Evolutionary conservation across 768 basidiomycete genomes (phyloP).

Genomic region (Kwoniella newhampshirensis): DNA sequence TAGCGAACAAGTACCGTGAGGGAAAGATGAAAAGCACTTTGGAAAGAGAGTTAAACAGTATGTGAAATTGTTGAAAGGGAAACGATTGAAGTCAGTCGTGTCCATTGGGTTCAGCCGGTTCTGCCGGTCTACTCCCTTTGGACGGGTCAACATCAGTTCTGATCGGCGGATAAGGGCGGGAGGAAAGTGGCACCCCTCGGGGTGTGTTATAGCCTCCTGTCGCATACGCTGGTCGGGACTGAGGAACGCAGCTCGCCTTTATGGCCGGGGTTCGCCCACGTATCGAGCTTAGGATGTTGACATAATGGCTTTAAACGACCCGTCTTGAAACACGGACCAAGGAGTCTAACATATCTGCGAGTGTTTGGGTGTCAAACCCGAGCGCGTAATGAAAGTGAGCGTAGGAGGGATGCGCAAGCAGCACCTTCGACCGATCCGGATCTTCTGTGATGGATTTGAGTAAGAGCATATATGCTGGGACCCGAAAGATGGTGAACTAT

Average conservation of each 20-base stretch:
- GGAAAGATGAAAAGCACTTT: conserved; percentile 81
- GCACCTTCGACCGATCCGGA: conserved; percentile 75
- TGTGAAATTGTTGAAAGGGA: conserved; percentile 78
- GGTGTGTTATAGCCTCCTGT: conserved; percentile 67
- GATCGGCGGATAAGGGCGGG: conserved; percentile 61
- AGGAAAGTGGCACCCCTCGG: conserved; percentile 65
- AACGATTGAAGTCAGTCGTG: conserved; percentile 72
- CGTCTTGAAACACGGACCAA: conserved; percentile 84
- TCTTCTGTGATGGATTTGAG: conserved; percentile 71
- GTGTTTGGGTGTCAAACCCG: conserved; percentile 73
- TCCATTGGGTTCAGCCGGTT: conserved; percentile 61
- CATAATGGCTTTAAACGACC: conserved; percentile 76
- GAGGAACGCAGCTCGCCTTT: conserved; percentile 65
- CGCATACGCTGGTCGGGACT: conserved; percentile 62
- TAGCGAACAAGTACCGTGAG: conserved; percentile 80
- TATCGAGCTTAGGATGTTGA: conserved; percentile 69
- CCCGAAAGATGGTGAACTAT: conserved; percentile 90
- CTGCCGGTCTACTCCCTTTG: conserved; percentile 61
- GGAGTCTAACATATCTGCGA: conserved; percentile 81
- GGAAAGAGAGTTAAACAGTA: conserved; percentile 78
- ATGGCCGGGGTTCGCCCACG: conserved; percentile 61
- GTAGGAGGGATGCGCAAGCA: conserved; percentile 62
- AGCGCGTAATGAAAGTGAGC: conserved; percentile 71
- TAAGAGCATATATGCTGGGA: conserved; percentile 82
- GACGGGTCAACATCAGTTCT: conserved; percentile 71